phyloP scores from a whole-genome alignment of 2,329 filamentous ascomycete species.

The Paracoccidioides lutzii region DNA sequence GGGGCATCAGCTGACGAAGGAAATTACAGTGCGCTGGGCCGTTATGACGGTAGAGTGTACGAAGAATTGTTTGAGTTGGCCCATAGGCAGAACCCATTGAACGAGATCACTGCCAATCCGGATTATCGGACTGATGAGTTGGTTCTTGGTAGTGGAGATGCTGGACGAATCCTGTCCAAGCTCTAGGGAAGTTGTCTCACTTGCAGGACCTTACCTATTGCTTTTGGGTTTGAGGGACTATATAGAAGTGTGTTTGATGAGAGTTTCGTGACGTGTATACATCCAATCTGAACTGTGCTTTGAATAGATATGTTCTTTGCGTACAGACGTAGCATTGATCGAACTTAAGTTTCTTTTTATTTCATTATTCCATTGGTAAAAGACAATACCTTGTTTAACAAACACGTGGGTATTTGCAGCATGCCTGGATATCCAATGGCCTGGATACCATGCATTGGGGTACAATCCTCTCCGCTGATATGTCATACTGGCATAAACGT shows the following conservation, averaged over 20 bases:
- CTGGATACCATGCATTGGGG: neutral
- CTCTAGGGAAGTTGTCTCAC: constrained; percentile 10
- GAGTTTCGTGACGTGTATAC: too few relatives aligned
- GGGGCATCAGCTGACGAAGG: neutral
- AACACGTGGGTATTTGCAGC: neutral
- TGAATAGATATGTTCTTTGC: too few relatives aligned
- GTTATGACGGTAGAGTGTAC: constrained; percentile 41
- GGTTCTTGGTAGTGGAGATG: constrained; percentile 34
- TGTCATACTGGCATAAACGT: neutral
- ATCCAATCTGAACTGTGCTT: too few relatives aligned
- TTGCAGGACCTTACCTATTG: too few relatives aligned
- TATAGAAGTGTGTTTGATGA: neutral
- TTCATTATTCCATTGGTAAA: neutral
- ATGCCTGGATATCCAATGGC: neutral
- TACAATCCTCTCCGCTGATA: neutral
- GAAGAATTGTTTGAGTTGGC: constrained; percentile 41
- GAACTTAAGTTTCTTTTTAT: neutral
- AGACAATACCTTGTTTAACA: neutral
- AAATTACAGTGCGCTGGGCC: constrained; percentile 33
- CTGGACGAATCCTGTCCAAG: constrained; percentile 9
- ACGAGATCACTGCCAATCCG: constrained; percentile 38
- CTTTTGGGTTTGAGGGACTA: neutral
- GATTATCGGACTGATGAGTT: constrained; percentile 39
- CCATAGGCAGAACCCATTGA: constrained; percentile 40
- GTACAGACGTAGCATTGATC: neutral